These are phyloP conservation scores for Rosa hybrid DNA, from an alignment of 331 rosid genomes.

Conservation along the genomic window DNA sequence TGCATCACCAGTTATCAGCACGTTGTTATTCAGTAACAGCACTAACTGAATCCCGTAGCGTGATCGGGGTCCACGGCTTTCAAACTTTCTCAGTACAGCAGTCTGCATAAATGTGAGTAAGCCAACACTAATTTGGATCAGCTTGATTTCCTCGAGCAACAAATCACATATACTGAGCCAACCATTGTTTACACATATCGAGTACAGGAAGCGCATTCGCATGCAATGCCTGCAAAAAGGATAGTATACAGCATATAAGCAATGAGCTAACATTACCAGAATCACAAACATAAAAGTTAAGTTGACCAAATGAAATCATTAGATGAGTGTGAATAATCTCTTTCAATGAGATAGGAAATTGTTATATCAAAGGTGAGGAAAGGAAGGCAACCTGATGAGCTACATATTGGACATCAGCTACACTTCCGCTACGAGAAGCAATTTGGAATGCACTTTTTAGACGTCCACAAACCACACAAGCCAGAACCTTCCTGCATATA, in stretches of 20 bases:
- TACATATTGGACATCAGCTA: slow-evolving; percentile 97
- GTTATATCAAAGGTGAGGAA: not conserved
- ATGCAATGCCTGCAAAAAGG: slow-evolving; percentile 82
- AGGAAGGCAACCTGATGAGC: slow-evolving; percentile 85
- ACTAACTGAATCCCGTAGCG: not conserved
- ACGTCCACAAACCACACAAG: slow-evolving; percentile 99
- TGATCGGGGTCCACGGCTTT: not conserved
- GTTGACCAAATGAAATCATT: not conserved
- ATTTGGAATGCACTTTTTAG: slow-evolving; percentile 98
- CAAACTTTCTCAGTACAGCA: not conserved
- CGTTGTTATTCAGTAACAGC: not conserved
- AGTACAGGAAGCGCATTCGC: slow-evolving; percentile 99
- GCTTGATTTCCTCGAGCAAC: slow-evolving; percentile 24
- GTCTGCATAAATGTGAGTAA: slow-evolving; percentile 18
- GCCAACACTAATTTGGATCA: slow-evolving; percentile 19
- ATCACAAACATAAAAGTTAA: not conserved
- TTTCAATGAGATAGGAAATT: not conserved
- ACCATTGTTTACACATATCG: slow-evolving; percentile 99
- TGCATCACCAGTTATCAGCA: slow-evolving; percentile 2
- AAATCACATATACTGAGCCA: slow-evolving; percentile 88
- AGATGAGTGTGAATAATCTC: not conserved
- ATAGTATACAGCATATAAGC: not conserved
- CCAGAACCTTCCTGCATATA: slow-evolving; percentile 89
- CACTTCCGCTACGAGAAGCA: slow-evolving; percentile 98
- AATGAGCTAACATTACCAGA: not conserved